phyloP scores from a whole-genome alignment of 2,329 filamentous ascomycete genomes.

The Cladosporium halotolerans region DNA sequence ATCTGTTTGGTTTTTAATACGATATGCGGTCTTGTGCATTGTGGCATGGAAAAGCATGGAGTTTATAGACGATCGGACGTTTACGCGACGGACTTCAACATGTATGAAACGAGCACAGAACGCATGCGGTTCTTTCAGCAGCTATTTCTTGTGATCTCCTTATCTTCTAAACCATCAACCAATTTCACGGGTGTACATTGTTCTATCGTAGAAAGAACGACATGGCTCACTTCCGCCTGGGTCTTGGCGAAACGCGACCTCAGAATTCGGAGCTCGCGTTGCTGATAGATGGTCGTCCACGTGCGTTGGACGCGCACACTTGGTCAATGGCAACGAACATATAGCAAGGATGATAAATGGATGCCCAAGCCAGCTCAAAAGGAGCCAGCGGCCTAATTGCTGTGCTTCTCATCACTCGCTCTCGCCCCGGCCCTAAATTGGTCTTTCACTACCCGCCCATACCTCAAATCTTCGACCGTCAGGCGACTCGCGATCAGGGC shows the following conservation, averaged over 20 bases:
- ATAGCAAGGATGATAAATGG: conserved; percentile 7
- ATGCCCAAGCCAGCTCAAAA: neutral
- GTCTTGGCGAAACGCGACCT: too few relatives aligned
- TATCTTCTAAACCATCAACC: too few relatives aligned
- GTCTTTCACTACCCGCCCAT: conserved; percentile 69
- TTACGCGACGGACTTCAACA: neutral
- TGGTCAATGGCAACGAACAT: neutral
- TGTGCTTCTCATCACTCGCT: conserved; percentile 68
- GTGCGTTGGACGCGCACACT: too few relatives aligned
- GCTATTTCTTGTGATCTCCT: too few relatives aligned
- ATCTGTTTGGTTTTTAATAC: neutral
- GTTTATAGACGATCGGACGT: conserved; percentile 6
- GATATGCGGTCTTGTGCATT: conserved; percentile 1
- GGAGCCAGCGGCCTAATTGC: conserved; percentile 46
- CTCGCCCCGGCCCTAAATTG: conserved; percentile 71
- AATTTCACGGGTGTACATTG: too few relatives aligned
- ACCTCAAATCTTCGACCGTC: neutral
- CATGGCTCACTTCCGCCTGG: too few relatives aligned
- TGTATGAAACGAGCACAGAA: conserved; percentile 10
- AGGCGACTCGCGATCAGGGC: neutral
- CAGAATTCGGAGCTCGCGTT: too few relatives aligned
- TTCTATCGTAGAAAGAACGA: too few relatives aligned
- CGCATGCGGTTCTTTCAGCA: neutral
- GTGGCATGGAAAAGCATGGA: conserved; percentile 7
- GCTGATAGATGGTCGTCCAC: too few relatives aligned